Evolutionary conservation across 176 grass and related monocot species (phyloP).

Genomic region (Rhipidocladum racemiflorum): DNA sequence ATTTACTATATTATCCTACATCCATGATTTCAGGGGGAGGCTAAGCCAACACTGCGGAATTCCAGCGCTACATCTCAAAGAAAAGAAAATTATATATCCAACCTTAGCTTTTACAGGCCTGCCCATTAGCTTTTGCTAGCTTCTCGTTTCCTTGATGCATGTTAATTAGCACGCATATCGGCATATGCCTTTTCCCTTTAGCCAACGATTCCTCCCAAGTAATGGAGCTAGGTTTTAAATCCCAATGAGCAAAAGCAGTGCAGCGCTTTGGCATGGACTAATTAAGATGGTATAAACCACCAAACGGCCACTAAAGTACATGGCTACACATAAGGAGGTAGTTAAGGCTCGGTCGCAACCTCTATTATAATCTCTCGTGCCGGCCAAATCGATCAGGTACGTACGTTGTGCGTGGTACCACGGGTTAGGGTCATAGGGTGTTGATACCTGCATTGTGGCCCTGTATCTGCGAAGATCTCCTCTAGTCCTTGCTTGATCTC

Average conservation of each 20-base stretch:
- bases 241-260: conserved; percentile 19
- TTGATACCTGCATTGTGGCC: conserved; percentile 5
- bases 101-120: conserved; percentile 28
- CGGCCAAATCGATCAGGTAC: conserved; percentile 7
- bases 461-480: conserved; percentile 1
- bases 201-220: conserved; percentile 41
- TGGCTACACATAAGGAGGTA: conserved; percentile 20
- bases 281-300: conserved; percentile 33
- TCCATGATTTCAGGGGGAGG: conserved; percentile 45
- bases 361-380: conserved; percentile 30
- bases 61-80: conserved; percentile 23
- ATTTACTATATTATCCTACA: not conserved
- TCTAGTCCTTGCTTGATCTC: not conserved
- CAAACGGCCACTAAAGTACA: conserved; percentile 39
- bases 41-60: conserved; percentile 4
- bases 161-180: conserved; percentile 42
- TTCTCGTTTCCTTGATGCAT: conserved; percentile 36
- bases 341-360: conserved; percentile 14
- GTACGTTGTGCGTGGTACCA: not conserved
- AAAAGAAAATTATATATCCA: not conserved
- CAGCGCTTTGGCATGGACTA: not conserved
- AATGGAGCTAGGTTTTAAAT: conserved; percentile 27
- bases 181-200: conserved; percentile 15
- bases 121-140: conserved; percentile 8
- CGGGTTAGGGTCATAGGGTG: not conserved